A percentile compares a stretch with the other conserved stretches of the same genome.
phyloP scores from a whole-genome alignment of 176 grass and related monocot species.

The Oryza glaberrima region DNA sequence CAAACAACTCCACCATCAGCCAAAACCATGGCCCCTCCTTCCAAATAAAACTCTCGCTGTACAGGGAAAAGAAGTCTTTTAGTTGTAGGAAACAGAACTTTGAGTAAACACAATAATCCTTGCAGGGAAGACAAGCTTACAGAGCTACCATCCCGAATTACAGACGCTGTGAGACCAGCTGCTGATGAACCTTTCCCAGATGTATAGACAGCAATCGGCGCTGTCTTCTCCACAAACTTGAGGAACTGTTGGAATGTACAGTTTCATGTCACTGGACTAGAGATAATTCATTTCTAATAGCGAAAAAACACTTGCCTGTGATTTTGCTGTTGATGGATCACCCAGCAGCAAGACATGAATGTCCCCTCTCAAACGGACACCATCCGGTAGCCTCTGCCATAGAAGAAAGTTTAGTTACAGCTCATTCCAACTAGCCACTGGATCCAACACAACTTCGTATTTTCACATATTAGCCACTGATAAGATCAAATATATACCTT shows the following conservation, averaged over 20 bases:
- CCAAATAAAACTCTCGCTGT: slow-evolving; percentile 99
- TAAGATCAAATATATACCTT: slow-evolving; percentile 55
- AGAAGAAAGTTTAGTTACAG: slow-evolving; percentile 16
- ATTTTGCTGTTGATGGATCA: slow-evolving; percentile 99
- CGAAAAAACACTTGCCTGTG: slow-evolving; percentile 62
- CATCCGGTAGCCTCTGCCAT: slow-evolving; percentile 83
- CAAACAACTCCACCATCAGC: slow-evolving; percentile 97
- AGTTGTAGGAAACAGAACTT: not conserved
- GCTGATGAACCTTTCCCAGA: slow-evolving; percentile 99
- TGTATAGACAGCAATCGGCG: slow-evolving; percentile 95
- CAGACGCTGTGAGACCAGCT: slow-evolving; percentile 93
- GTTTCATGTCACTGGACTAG: not conserved
- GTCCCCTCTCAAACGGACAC: slow-evolving; percentile 87
- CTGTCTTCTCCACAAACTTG: slow-evolving; percentile 98
- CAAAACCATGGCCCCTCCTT: slow-evolving; percentile 99
- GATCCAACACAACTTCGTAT: not conserved
- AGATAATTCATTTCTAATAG: not conserved
- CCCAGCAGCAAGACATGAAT: slow-evolving; percentile 94
- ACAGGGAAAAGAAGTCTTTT: slow-evolving; percentile 13
- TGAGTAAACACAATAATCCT: not conserved
- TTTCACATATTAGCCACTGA: not conserved
- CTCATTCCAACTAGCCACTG: not conserved
- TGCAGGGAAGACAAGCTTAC: slow-evolving; percentile 51
- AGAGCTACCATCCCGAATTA: slow-evolving; percentile 83
- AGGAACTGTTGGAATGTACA: slow-evolving; percentile 77